Base-by-base conservation (phyloP, 1,139 yeast genomes). In the Diutina rugosa region DNA sequence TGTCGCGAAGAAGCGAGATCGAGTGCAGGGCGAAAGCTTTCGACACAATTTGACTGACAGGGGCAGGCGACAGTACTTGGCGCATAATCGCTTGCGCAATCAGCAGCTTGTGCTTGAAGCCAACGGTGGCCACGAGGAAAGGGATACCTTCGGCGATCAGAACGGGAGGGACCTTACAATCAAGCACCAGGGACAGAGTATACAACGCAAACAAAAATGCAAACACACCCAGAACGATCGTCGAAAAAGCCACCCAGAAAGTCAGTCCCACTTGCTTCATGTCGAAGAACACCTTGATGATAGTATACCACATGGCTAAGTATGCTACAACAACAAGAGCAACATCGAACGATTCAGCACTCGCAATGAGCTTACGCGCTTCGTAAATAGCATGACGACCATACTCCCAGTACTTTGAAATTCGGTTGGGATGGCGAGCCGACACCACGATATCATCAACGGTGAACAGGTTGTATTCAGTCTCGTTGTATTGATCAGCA, bases 121-220 rank as follows among this genome's bases (percentile, higher is more conserved):
- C 99, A 65, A 93, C 83, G 9, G 91, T 85, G 30, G 96, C 93
- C 26, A 91, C 96, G 64, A 93, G 78, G 70, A 93, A 93, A 30
- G 99, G 99, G 55, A 93, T 74, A 12, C 98, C 98, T 73, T 93
- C 98, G 56, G 93, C 82, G 63, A 93, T 76, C 59, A 90, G 84
- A 59, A 88, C 73, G 58, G 90, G 76, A 6, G 96, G 83, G 46
- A 93, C 87, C 56, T 77, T 78, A 53, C 78, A 67, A 48, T 76
- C 72, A 57, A 75, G 65, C n/a, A 84, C 65, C 55, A 70, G 68
- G 41, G 90, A 81, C 38, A 90, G 78, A 61, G 85, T 81, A n/a
- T 76, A 76, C 62, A 90, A 77, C 2, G 97, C 97, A 64, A 89
- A 81, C 61, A 91, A 75, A 65, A 93, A 87, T 9, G 97, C 96